Conservation (phyloP, 139 green algal species). For the Picochlorum costavermella region DNA sequence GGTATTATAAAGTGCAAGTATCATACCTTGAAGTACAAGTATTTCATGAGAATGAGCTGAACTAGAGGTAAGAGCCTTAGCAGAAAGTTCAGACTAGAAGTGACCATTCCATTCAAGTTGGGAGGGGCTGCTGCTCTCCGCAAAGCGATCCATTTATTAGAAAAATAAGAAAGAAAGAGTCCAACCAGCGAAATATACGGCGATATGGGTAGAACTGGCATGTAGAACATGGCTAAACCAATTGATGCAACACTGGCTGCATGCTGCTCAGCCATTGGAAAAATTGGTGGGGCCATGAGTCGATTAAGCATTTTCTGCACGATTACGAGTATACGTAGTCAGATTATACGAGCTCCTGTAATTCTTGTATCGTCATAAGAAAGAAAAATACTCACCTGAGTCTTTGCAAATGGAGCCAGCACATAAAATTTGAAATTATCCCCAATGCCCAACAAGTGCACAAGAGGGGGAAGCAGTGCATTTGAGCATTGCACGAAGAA, state of each 20-base stretch:
- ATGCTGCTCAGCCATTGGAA: conserved; percentile 42
- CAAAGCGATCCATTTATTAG: conserved; percentile 36
- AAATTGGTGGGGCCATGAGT: conserved; percentile 31
- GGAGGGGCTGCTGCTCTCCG: conserved; percentile 22
- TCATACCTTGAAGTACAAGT: conserved; percentile 32
- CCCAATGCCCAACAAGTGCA: conserved; percentile 24
- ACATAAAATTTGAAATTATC: conserved; percentile 20
- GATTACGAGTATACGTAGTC: no score
- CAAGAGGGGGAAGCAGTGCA: conserved; percentile 36
- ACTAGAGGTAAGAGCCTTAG: conserved; percentile 39
- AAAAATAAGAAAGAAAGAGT: conserved; percentile 31
- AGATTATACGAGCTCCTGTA: no score
- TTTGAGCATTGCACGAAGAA: conserved; percentile 50
- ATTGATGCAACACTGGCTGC: conserved; percentile 34
- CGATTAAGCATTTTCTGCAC: conserved; percentile 33
- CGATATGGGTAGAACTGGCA: conserved; percentile 42
- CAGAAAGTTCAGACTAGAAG: conserved; percentile 17
- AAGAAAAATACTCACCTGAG: not conserved
- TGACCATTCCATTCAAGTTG: conserved; percentile 25
- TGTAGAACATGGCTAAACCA: conserved; percentile 38
- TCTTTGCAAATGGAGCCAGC: conserved; percentile 24
- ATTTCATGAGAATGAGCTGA: conserved; percentile 43
- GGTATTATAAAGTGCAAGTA: not conserved
- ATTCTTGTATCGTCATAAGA: not conserved
- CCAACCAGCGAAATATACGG: conserved; percentile 26